A percentile compares a stretch with the other conserved stretches of the same genome.
Evolutionary conservation across 805 yeast species (phyloP).

Genomic region (Starmerella sirachaensis): DNA sequence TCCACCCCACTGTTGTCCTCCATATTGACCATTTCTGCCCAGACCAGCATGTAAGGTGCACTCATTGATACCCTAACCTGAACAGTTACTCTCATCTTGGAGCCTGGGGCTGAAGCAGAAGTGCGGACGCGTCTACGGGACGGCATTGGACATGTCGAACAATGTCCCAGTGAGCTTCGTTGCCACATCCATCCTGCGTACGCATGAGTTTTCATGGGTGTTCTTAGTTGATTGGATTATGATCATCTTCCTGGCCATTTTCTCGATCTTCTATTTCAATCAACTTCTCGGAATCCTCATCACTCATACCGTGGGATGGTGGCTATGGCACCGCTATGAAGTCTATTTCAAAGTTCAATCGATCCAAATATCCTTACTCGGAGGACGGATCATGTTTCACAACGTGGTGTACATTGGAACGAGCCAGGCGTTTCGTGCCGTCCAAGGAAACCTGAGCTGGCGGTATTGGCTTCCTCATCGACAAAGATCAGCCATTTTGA

Average conservation of each 20-base stretch:
- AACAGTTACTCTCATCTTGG: too few species aligned
- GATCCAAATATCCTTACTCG: conserved; percentile 62
- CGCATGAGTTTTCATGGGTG: conserved; percentile 44
- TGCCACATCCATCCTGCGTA: conserved; percentile 24
- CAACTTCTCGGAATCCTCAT: conserved; percentile 53
- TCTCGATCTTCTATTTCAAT: conserved; percentile 64
- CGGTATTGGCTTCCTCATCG: conserved; percentile 62
- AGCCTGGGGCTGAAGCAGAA: too few species aligned
- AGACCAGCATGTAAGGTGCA: too few species aligned
- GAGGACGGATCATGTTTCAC: conserved; percentile 70
- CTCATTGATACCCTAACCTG: too few species aligned
- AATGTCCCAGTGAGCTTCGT: conserved; percentile 17
- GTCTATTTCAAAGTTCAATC: conserved; percentile 59
- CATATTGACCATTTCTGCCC: too few species aligned
- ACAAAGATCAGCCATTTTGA: conserved; percentile 20
- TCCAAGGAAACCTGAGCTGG: conserved; percentile 76
- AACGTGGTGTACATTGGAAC: conserved; percentile 63
- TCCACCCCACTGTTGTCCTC: too few species aligned
- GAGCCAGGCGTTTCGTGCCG: conserved; percentile 57
- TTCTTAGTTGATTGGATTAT: conserved; percentile 77
- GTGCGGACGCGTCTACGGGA: too few species aligned
- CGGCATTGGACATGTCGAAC: conserved; percentile 13
- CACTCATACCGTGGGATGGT: conserved; percentile 39
- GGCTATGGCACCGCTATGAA: conserved; percentile 52
- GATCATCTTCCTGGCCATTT: conserved; percentile 46